Conservation (phyloP, 1,284 basidiomycete species). For the Flammula alnicola region DNA sequence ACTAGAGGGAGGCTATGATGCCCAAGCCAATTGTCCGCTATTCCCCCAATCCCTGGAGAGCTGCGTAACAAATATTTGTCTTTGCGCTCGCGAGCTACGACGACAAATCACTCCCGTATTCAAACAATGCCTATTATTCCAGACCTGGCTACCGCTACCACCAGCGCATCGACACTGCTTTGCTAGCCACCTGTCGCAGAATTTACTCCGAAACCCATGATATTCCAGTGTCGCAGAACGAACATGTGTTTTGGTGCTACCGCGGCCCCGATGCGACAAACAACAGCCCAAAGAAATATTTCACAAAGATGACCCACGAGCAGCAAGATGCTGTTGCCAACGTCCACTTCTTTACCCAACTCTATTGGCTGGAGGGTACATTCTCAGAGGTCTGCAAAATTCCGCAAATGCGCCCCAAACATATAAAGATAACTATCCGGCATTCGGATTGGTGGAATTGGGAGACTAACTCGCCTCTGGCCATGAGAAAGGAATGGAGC, state of each 20-base stretch:
- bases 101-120: conserved; percentile 8
- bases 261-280: not conserved
- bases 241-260: conserved; percentile 15
- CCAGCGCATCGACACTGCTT: conserved; percentile 10
- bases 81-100: conserved; percentile 9
- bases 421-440: conserved; percentile 13
- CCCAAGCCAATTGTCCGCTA: conserved; percentile 3
- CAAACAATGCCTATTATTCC: conserved; percentile 4
- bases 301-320: conserved; percentile 2
- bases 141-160: conserved; percentile 12
- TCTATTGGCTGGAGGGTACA: conserved; percentile 10
- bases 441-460: conserved; percentile 17
- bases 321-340: conserved; percentile 1
- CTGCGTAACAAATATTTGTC: conserved; percentile 9
- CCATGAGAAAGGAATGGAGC: conserved; percentile 4
- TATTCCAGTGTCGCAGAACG: conserved; percentile 12
- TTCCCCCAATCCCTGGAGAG: conserved; percentile 4
- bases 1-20: not conserved
- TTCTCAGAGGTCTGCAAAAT: conserved; percentile 1
- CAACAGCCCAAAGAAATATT: not conserved
- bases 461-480: conserved; percentile 9
- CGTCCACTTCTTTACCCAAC: conserved; percentile 13
- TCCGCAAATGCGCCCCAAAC: not conserved
- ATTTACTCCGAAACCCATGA: conserved; percentile 14
- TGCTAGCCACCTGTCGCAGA: conserved; percentile 15